phyloP scores from a whole-genome alignment of 768 basidiomycete species.

The Dentipellis fragilis region DNA sequence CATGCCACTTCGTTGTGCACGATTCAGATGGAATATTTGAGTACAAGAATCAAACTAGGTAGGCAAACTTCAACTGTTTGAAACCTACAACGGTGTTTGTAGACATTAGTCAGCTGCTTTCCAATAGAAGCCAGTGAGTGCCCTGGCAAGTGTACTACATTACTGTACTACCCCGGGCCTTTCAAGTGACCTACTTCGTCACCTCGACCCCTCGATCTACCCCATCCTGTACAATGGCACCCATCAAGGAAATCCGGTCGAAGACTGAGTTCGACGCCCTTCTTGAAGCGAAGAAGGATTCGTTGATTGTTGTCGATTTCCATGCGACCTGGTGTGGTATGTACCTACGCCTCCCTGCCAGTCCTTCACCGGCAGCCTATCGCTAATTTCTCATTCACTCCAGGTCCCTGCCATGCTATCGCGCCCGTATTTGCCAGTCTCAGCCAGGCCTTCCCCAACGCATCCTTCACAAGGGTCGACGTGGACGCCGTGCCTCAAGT shows the following conservation, averaged over 20 bases:
- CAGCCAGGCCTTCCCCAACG: not conserved
- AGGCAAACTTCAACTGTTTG: too few species aligned
- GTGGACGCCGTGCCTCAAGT: not conserved
- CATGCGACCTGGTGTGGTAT: not conserved
- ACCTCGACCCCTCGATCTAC: too few species aligned
- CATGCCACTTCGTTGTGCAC: too few species aligned
- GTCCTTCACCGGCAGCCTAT: not conserved
- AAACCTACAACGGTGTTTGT: too few species aligned
- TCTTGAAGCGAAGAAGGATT: not conserved
- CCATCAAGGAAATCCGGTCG: not conserved
- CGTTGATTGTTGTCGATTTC: not conserved
- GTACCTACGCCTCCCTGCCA: not conserved
- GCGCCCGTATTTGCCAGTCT: not conserved
- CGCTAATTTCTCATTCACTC: not conserved
- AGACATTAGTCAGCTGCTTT: too few species aligned
- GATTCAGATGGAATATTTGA: too few species aligned
- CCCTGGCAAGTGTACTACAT: too few species aligned
- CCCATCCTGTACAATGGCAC: too few species aligned
- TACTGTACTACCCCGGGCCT: too few species aligned
- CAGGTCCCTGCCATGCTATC: not conserved
- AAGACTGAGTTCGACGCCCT: not conserved
- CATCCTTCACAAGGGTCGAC: not conserved
- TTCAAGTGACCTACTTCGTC: too few species aligned
- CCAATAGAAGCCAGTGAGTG: too few species aligned
- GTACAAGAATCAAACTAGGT: too few species aligned